Evolutionary conservation across 1,139 yeast species (phyloP).

Genomic region (Pichia inconspicua): DNA sequence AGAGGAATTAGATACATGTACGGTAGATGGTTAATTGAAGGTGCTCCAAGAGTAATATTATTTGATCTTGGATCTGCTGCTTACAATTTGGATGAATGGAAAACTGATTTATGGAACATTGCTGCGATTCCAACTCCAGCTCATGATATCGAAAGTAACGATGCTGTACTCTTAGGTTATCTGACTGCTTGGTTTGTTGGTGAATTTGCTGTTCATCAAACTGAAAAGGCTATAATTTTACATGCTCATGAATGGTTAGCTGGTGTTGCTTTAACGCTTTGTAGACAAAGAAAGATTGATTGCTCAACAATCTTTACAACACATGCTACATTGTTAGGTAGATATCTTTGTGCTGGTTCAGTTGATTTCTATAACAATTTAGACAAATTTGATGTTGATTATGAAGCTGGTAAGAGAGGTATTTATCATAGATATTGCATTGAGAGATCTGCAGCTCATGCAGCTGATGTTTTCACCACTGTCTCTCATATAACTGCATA

Average conservation of each 20-base stretch:
- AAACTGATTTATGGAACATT: conserved; percentile 80
- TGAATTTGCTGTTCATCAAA: conserved; percentile 76
- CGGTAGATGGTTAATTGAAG: conserved; percentile 96
- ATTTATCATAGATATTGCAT: conserved; percentile 95
- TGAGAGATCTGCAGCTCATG: conserved; percentile 93
- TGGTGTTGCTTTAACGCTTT: conserved; percentile 88
- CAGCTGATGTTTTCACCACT: conserved; percentile 95
- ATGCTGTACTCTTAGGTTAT: conserved; percentile 87
- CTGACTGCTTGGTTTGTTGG: conserved; percentile 96
- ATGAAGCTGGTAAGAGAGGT: conserved; percentile 96
- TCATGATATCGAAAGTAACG: conserved; percentile 80
- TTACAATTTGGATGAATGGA: conserved; percentile 79
- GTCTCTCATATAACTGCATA: conserved; percentile 95
- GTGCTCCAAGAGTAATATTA: conserved; percentile 87
- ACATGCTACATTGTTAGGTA: conserved; percentile 90
- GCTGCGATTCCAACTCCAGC: conserved; percentile 94
- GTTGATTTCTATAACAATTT: conserved; percentile 93
- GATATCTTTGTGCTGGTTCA: conserved; percentile 92
- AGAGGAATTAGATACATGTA: conserved; percentile 81
- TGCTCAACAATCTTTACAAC: conserved; percentile 95
- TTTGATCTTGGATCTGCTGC: conserved; percentile 79
- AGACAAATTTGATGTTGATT: conserved; percentile 87
- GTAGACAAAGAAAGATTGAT: conserved; percentile 86
- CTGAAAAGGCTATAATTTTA: conserved; percentile 73
- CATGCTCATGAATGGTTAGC: conserved; percentile 99